Evolutionary conservation across 306 rosid genomes (phyloP).

Genomic region (Carpinus viminea): DNA sequence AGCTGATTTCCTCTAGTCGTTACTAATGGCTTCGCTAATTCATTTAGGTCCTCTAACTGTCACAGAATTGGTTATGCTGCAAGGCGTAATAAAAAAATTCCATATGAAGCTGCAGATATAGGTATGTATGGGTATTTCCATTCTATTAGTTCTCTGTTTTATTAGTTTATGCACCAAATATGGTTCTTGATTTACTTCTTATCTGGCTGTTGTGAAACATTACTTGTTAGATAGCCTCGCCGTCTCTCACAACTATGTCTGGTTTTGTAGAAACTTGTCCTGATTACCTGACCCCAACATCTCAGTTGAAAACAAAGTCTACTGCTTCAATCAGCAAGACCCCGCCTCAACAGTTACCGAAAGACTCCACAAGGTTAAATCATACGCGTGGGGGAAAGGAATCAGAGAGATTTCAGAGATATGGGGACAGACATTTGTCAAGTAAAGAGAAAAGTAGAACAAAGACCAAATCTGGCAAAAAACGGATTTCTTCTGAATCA

Average conservation of each 20-base stretch:
- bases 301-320: slow-evolving; percentile 39
- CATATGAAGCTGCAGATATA: slow-evolving; percentile 34
- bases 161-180: neutral
- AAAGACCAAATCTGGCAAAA: slow-evolving; percentile 29
- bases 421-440: slow-evolving; percentile 26
- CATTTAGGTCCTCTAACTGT: slow-evolving; percentile 56
- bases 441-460: slow-evolving; percentile 21
- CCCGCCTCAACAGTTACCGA: slow-evolving; percentile 29
- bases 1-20: slow-evolving; percentile 8
- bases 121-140: slow-evolving; percentile 43
- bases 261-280: slow-evolving; percentile 57
- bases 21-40: slow-evolving; percentile 21
- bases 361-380: slow-evolving; percentile 24
- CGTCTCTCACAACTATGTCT: slow-evolving; percentile 14
- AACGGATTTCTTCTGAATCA: slow-evolving; percentile 37
- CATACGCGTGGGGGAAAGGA: slow-evolving; percentile 37
- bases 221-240: slow-evolving; percentile 10
- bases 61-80: slow-evolving; percentile 84
- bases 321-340: slow-evolving; percentile 43
- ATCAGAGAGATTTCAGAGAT: slow-evolving; percentile 35
- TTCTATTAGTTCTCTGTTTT: slow-evolving; percentile 13
- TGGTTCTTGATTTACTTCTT: slow-evolving; percentile 5
- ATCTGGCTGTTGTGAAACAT: neutral
- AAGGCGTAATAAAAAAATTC: slow-evolving; percentile 35
- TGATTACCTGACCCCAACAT: slow-evolving; percentile 37